phyloP scores from a whole-genome alignment of 257 asterid species.

The Osmanthus fragrans region DNA sequence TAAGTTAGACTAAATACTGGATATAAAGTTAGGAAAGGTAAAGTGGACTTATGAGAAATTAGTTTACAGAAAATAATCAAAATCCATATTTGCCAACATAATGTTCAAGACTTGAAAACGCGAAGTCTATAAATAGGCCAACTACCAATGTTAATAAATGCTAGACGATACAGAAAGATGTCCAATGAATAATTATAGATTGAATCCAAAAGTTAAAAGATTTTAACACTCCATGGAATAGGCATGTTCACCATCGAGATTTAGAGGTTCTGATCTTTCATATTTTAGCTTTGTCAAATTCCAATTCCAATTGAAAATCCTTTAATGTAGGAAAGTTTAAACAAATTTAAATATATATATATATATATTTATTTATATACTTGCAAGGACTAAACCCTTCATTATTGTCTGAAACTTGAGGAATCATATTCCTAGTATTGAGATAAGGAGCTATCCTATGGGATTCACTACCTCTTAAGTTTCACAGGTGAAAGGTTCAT shows the following conservation, averaged over 20 bases:
- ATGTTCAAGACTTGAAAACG: neutral
- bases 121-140: neutral
- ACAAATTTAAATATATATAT: neutral
- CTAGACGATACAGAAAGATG: neutral
- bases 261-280: neutral
- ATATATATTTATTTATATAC: too few species aligned
- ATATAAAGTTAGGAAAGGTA: neutral
- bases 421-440: neutral
- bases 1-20: neutral
- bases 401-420: neutral
- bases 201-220: neutral
- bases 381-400: neutral
- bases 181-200: neutral
- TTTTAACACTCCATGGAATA: neutral
- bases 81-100: neutral
- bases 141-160: neutral
- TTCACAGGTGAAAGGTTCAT: neutral
- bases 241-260: neutral
- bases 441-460: neutral
- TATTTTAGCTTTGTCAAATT: neutral
- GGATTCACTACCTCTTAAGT: neutral
- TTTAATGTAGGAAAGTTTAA: neutral
- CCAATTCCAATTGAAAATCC: neutral
- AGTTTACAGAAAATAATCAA: neutral
- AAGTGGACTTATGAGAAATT: neutral